A percentile compares a stretch with the other conserved stretches of the same genome.
Evolutionary conservation across 2,329 filamentous ascomycete genomes (phyloP).

Genomic region (Orbilia oligospora): DNA sequence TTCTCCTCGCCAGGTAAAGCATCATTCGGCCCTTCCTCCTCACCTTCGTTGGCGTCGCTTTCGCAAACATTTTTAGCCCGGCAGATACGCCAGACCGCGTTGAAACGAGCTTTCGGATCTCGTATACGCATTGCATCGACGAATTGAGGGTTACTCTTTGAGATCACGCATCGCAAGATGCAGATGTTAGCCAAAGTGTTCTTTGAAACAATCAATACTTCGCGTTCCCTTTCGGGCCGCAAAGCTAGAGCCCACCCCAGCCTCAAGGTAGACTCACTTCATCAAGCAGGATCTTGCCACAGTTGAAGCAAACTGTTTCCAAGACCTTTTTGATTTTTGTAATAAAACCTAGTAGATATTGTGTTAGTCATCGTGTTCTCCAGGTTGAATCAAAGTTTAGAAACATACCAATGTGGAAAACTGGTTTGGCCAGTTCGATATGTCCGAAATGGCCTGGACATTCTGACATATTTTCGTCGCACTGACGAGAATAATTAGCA

Average conservation of each 20-base stretch:
- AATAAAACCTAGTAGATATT: constrained; percentile 79
- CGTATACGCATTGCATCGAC: constrained; percentile 83
- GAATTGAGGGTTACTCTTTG: constrained; percentile 87
- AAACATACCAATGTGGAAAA: constrained; percentile 82
- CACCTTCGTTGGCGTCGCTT: constrained; percentile 77
- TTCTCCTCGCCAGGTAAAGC: constrained; percentile 62
- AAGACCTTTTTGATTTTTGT: constrained; percentile 99
- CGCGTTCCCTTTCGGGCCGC: constrained; percentile 28
- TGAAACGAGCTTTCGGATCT: constrained; percentile 95
- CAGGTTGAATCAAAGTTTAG: background rate
- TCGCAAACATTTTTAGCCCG: constrained; percentile 90
- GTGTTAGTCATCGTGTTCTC: constrained; percentile 10
- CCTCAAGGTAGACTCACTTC: constrained; percentile 84
- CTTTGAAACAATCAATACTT: constrained; percentile 51
- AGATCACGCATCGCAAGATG: constrained; percentile 61
- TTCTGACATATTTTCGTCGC: constrained; percentile 93
- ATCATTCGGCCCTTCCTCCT: constrained; percentile 70
- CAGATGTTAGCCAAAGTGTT: constrained; percentile 63
- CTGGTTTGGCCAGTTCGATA: constrained; percentile 95
- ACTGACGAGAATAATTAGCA: constrained; percentile 67
- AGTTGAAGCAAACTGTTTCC: constrained; percentile 99
- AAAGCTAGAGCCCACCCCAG: constrained; percentile 52
- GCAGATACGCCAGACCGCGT: constrained; percentile 90
- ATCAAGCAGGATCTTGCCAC: constrained; percentile 96
- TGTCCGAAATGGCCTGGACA: constrained; percentile 99